Base-by-base conservation (phyloP, 176 grass and related monocot genomes). In the Oryza glumipatula region DNA sequence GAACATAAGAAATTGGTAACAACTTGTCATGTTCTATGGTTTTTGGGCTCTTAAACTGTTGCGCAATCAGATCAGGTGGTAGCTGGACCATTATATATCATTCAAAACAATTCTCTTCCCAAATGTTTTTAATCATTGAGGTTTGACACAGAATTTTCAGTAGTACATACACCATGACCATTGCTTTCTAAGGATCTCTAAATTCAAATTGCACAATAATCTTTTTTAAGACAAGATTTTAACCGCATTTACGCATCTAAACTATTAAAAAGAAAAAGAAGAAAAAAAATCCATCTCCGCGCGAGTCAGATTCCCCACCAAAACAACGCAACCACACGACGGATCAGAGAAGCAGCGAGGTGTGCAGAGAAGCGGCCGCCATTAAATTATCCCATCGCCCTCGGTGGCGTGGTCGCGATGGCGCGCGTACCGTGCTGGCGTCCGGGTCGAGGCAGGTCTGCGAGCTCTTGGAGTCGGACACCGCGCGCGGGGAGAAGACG, bases 391-490 rank as follows among this genome's bases (percentile, higher is more conserved):
- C 33, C 4, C 33, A 35, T 35, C 33, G 33, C 33, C 33, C 33
- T 35, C 28, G 28, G 28, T 46, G 64, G 54, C 65, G 16, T 43
- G 30, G 30, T 32, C 30, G 30, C 35, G 35, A 5, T 36, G 5
- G 9, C 12, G 23, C 78, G 49, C 83, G 77, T 85, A 99, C 96
- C 83, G 87, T 89, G 83, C 93, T 99, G 43, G 93, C 96, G 75
- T 99, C 96, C 64, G 96, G 96, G 84, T 99, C 96, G 15, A 99
- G 91, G 74, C 96, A 99, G 24, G 96, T 99, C 90, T 99, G 93
- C 3, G 96, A 92, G 81, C 88, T 92, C 36, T 83, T 92, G 43
- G 96, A 95, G 60, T 99, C 96, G 7, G 96, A 99, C 30, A 99
- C 96, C 4, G 91, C 93, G 63, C 83, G 82, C 30, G 93, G 85